These are phyloP conservation scores for Phytopythium cucurbitacearum DNA, from an alignment of 352 stramenopile species.

Conservation along the genomic window DNA sequence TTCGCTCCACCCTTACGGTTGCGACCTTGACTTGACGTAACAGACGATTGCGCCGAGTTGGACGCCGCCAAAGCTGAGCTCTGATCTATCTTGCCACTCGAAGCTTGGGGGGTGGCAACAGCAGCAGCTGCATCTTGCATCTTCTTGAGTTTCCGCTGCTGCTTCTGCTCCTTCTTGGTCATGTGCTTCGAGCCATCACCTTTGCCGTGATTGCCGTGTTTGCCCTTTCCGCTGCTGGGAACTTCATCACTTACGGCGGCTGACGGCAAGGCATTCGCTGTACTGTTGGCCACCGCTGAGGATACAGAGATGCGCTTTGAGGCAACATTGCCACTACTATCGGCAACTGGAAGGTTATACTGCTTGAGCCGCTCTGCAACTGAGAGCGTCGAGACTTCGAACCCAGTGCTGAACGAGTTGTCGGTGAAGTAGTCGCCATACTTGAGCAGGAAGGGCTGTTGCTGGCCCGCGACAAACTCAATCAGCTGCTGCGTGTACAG, in stretches of 20 bases:
- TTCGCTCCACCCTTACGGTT: background rate
- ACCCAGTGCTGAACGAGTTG: conserved; percentile 80
- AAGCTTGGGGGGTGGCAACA: background rate
- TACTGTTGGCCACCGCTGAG: background rate
- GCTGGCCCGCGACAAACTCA: conserved; percentile 59
- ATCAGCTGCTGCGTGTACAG: conserved; percentile 60
- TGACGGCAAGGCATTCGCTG: background rate
- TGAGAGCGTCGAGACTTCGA: conserved; percentile 59
- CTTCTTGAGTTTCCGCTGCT: conserved; percentile 70
- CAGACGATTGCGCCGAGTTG: background rate
- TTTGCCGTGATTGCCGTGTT: conserved; percentile 12
- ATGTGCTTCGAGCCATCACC: conserved; percentile 11
- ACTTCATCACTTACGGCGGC: background rate
- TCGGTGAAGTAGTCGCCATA: conserved; percentile 66
- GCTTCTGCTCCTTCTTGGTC: conserved; percentile 72
- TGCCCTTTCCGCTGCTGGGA: conserved; percentile 8
- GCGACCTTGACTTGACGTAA: background rate
- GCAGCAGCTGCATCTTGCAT: conserved; percentile 31
- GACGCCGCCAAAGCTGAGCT: background rate
- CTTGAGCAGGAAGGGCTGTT: conserved; percentile 79
- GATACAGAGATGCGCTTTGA: too few relatives aligned
- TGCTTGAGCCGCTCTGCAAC: conserved; percentile 58
- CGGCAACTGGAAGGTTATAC: conserved; percentile 9
- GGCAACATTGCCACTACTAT: too few relatives aligned
- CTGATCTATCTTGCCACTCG: background rate